Evolutionary conservation across 116 monocot genomes (phyloP).

Genomic region (Posidonia oceanica): DNA sequence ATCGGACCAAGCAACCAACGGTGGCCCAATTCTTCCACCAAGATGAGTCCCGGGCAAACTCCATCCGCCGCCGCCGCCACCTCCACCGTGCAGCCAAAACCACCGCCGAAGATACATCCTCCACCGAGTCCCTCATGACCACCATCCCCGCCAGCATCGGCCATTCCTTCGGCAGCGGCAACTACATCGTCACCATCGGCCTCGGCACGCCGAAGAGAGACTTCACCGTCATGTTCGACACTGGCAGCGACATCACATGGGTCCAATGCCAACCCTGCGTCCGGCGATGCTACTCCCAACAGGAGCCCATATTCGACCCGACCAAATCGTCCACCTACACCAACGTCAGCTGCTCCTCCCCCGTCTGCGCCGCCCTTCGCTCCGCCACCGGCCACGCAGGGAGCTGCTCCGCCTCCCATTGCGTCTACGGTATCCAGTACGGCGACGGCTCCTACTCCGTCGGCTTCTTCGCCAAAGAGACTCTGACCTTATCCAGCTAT

Average conservation of each 20-base stretch:
- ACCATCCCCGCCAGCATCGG: conserved; percentile 37
- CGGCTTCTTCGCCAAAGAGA: conserved; percentile 50
- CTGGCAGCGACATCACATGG: conserved; percentile 87
- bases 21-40: conserved; percentile 24
- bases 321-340: conserved; percentile 47
- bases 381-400: conserved; percentile 8
- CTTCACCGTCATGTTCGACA: conserved; percentile 59
- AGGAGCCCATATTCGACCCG: conserved; percentile 68
- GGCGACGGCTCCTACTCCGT: conserved; percentile 61
- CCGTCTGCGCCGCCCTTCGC: conserved; percentile 28
- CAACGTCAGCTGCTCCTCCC: conserved; percentile 48
- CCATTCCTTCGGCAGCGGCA: conserved; percentile 28
- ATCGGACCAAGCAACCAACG: not conserved
- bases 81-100: not conserved
- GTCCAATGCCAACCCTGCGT: conserved; percentile 77
- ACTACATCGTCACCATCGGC: conserved; percentile 58
- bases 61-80: conserved; percentile 15
- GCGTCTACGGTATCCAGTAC: conserved; percentile 52
- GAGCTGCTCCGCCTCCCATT: conserved; percentile 31
- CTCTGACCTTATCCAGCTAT: conserved; percentile 19
- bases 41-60: conserved; percentile 44
- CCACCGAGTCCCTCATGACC: conserved; percentile 1
- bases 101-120: not conserved
- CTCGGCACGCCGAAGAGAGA: conserved; percentile 49
- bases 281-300: conserved; percentile 43